phyloP scores from a whole-genome alignment of 1,284 basidiomycete species.

The Austroboletus olivaceoglutinosus region DNA sequence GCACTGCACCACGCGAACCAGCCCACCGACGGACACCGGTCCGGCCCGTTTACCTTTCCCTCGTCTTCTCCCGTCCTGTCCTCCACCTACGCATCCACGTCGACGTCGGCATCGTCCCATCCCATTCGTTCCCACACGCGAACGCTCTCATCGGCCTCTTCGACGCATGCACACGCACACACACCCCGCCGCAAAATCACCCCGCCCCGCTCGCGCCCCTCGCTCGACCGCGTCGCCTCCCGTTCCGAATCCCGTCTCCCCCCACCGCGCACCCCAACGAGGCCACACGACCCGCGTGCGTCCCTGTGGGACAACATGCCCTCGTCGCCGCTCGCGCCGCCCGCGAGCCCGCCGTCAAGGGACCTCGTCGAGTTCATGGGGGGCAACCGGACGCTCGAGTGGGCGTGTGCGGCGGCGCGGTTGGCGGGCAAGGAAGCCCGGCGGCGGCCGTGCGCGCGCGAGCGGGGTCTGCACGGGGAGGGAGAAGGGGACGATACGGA shows the following conservation, averaged over 20 bases:
- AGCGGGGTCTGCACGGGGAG: neutral
- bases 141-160: constrained; percentile 15
- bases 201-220: constrained; percentile 35
- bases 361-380: constrained; percentile 52
- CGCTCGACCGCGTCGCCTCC: constrained; percentile 61
- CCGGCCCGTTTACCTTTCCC: constrained; percentile 5
- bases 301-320: constrained; percentile 70
- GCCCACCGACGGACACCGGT: constrained; percentile 11
- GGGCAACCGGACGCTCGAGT: constrained; percentile 59
- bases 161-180: constrained; percentile 12
- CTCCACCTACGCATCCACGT: constrained; percentile 22
- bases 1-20: constrained; percentile 44
- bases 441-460: neutral
- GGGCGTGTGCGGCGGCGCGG: constrained; percentile 65
- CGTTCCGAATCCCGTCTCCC: constrained; percentile 52
- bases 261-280: constrained; percentile 45
- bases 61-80: constrained; percentile 23
- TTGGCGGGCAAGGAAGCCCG: constrained; percentile 29
- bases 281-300: constrained; percentile 36
- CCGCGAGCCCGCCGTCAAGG: constrained; percentile 47
- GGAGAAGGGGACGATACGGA: constrained; percentile 31
- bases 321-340: constrained; percentile 57
- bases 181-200: constrained; percentile 30
- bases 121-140: constrained; percentile 32
- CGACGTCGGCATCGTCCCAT: constrained; percentile 22